Base-by-base conservation (phyloP, 805 yeast species). In the Zygosaccharomyces lentus region DNA sequence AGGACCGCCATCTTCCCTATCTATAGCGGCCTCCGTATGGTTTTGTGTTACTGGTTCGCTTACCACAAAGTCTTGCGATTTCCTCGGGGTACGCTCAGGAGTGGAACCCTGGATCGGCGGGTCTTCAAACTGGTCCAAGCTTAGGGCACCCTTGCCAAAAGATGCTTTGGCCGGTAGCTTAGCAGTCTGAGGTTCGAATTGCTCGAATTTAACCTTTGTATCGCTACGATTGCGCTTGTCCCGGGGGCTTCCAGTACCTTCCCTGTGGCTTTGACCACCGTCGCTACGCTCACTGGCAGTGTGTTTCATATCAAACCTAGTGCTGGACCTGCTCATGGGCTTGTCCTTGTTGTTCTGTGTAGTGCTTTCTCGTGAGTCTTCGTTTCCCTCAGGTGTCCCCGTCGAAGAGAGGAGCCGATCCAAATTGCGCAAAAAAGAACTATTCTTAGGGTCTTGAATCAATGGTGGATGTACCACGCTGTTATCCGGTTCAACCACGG, bases 101-200 rank as follows among this genome's bases (percentile, higher is more conserved):
- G 47, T 43, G 9, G 47, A 29, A 4, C 29, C 35, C 21, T 40
- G 43, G 15, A 41, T 4, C 8, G 43, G 44, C 15, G 38, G 26
- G 16, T 47, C 50, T 9, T 41, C 47, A 32, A 66, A 53, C 6
- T 57, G 71, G 39, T 68, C 72, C 23, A 76, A 60, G 0, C 72
- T 67, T 32, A 80, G 64, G 46, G 76, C 74, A 2, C 85, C 85
- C 37, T 67, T 67, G 3, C 85, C 85, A 55, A 80, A 56, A 0
- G 83, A 71, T 24, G 74, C 68, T 10, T 79, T 58, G 0, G 80
- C 77, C 3, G 78, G 74, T 68, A 49, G 74, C 54, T 12, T 76
- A 52, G 8, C 76, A 66, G 49, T 70, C 66, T 58, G 71, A 67
- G 55, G 56, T 45, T 59, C 54, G 34, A 63, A 62, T 41, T 60